These are phyloP conservation scores for Tuber umbilicatum DNA, from an alignment of 495 filamentous ascomycete species.

Conservation along the genomic window DNA sequence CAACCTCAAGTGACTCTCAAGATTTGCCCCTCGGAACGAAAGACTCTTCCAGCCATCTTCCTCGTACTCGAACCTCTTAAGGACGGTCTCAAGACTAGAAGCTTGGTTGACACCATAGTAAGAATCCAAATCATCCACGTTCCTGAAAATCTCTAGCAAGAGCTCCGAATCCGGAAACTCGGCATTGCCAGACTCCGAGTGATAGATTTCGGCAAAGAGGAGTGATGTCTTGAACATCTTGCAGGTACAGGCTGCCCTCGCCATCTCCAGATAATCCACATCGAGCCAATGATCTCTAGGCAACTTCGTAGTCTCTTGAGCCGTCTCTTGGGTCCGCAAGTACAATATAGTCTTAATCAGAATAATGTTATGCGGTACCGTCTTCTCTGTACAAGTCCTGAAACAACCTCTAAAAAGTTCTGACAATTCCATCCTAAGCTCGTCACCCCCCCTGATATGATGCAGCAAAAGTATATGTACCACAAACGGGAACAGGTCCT, in stretches of 20 bases:
- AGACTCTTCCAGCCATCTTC: conserved; percentile 79
- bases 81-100: conserved; percentile 64
- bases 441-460: conserved; percentile 45
- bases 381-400: conserved; percentile 38
- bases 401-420: conserved; percentile 44
- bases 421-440: conserved; percentile 44
- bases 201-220: conserved; percentile 68
- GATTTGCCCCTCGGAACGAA: conserved; percentile 82
- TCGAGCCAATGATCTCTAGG: conserved; percentile 82
- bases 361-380: conserved; percentile 51
- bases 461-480: conserved; percentile 66
- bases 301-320: conserved; percentile 64
- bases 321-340: conserved; percentile 70
- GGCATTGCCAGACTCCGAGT: conserved; percentile 54
- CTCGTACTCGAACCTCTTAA: conserved; percentile 85
- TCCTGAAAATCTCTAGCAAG: conserved; percentile 73
- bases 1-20: conserved; percentile 69
- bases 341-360: conserved; percentile 81
- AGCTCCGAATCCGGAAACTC: conserved; percentile 57
- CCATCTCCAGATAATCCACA: conserved; percentile 64
- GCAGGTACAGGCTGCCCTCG: conserved; percentile 70
- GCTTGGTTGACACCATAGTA: conserved; percentile 89
- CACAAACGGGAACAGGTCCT: conserved; percentile 67
- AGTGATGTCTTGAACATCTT: conserved; percentile 81
- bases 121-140: conserved; percentile 89